Base-by-base conservation (phyloP, 75 land plant species). In the Pseudotsuga menziesii region DNA sequence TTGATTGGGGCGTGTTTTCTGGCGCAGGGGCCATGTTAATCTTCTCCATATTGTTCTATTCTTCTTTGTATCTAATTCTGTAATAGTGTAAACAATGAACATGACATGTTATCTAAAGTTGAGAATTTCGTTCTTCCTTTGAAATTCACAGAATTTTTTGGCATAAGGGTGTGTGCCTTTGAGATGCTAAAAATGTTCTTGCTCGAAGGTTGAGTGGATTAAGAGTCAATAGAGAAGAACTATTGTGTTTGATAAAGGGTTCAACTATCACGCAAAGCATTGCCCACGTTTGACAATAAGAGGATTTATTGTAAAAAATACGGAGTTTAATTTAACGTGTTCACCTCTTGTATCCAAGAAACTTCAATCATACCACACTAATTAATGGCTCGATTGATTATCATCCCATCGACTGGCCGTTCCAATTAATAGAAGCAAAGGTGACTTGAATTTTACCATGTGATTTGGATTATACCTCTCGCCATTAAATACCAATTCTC, bases 261-360 rank as follows among this genome's bases (percentile, higher is more conserved):
- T 39, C 71, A 67, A 67, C 35, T 36, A 19, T 35, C 12, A 67
- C 39, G 39, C 8, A 41, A 67, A 67, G 16, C 35, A 67, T 3
- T 67, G 48, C 11, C 7, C 6, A 48, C 61, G 4, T 36, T 36
- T 55, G 59, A 75, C 58, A 78, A 70, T 22, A 73, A 73, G 56
- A 36, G 35, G 39, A 74, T n/a, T 78, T 25, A 52, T 29, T 27
- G 77, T 75, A 39, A 19, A 27, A 20, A 75, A 58, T 25, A 56
- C 41, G 73, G 20, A 32, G 17, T 17, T 27, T 61, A 56, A 72
- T 78, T 74, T 39, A 55, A 13, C 48, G 25, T 74, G 27, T 29
- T 15, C 67, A 63, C 15, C 54, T 48, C 19, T 17, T 63, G 67
- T 5, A 63, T 15, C 36, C 5, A 63, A 12, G 12, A 48, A 48